These are phyloP conservation scores for Butyriboletus appendiculatus DNA, from an alignment of 1,284 basidiomycete species.

Conservation along the genomic window DNA sequence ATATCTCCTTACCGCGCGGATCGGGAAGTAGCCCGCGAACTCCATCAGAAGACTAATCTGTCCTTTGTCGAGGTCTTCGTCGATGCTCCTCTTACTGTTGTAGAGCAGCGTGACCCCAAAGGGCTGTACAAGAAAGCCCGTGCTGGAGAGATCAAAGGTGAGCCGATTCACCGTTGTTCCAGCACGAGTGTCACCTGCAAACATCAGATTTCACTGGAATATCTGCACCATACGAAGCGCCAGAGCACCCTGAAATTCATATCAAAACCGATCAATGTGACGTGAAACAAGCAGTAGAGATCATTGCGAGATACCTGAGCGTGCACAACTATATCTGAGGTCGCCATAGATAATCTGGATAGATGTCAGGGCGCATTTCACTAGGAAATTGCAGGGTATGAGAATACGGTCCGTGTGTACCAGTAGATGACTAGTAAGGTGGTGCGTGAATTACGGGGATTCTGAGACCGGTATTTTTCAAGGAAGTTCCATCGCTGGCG, in stretches of 20 bases:
- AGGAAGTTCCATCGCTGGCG: slow-evolving; percentile 17
- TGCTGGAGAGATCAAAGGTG: slow-evolving; percentile 95
- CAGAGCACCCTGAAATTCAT: slow-evolving; percentile 87
- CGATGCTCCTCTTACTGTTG: slow-evolving; percentile 88
- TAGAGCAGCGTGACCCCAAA: slow-evolving; percentile 95
- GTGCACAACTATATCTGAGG: slow-evolving; percentile 56
- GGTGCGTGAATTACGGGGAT: slow-evolving; percentile 6
- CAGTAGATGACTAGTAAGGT: slow-evolving; percentile 25
- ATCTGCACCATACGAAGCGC: slow-evolving; percentile 95
- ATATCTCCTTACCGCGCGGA: slow-evolving; percentile 97
- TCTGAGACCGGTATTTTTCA: slow-evolving; percentile 10
- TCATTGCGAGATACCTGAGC: slow-evolving; percentile 83
- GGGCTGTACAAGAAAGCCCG: slow-evolving; percentile 98
- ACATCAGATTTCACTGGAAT: slow-evolving; percentile 93
- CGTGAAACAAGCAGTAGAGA: slow-evolving; percentile 78
- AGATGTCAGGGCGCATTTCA: slow-evolving; percentile 13
- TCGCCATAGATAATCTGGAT: slow-evolving; percentile 17
- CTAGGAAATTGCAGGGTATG: slow-evolving; percentile 16
- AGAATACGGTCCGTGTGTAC: slow-evolving; percentile 13
- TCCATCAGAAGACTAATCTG: slow-evolving; percentile 75
- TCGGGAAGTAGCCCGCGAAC: slow-evolving; percentile 79
- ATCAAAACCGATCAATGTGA: slow-evolving; percentile 86
- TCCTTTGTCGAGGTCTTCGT: slow-evolving; percentile 95
- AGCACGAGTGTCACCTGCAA: slow-evolving; percentile 11
- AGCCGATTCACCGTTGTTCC: slow-evolving; percentile 6